phyloP scores from a whole-genome alignment of 106 monocot species.

The Posidonia australis region DNA sequence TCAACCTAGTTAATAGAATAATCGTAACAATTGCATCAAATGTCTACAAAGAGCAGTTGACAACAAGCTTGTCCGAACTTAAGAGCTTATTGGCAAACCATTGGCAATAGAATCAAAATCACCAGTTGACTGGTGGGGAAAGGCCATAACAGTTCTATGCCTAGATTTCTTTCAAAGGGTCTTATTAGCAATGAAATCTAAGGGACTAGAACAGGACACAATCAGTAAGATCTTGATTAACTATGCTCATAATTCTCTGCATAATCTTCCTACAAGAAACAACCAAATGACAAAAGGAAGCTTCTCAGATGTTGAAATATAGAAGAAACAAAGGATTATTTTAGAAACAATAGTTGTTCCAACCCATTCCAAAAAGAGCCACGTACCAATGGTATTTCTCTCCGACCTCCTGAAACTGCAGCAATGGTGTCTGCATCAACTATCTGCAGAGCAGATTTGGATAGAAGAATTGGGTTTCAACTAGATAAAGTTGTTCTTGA shows the following conservation, averaged over 20 bases:
- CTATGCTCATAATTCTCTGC: constrained; percentile 53
- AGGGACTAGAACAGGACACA: constrained; percentile 69
- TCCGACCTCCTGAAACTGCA: constrained; percentile 69
- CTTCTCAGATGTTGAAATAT: constrained; percentile 20
- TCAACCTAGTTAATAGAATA: constrained; percentile 37
- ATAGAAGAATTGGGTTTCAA: constrained; percentile 67
- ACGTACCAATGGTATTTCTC: constrained; percentile 62
- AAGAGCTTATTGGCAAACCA: constrained; percentile 18
- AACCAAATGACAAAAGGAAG: constrained; percentile 14
- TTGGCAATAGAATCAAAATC: constrained; percentile 13
- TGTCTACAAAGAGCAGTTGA: constrained; percentile 71
- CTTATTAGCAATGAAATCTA: constrained; percentile 56
- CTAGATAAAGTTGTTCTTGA: constrained; percentile 71
- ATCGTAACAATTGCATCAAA: constrained; percentile 38
- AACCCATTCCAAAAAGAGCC: constrained; percentile 51
- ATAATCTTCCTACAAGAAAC: constrained; percentile 25
- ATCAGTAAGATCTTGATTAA: constrained; percentile 50
- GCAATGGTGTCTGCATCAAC: constrained; percentile 32
- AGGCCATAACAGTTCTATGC: constrained; percentile 29
- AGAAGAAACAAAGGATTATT: constrained; percentile 33
- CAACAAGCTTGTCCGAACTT: constrained; percentile 56
- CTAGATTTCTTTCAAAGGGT: constrained; percentile 71
- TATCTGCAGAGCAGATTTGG: constrained; percentile 50
- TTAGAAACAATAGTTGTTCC: constrained; percentile 70
- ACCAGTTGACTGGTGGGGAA: constrained; percentile 61